Conservation (phyloP, 23 red algal genomes). For the Cyanidioschyzon merolae region DNA sequence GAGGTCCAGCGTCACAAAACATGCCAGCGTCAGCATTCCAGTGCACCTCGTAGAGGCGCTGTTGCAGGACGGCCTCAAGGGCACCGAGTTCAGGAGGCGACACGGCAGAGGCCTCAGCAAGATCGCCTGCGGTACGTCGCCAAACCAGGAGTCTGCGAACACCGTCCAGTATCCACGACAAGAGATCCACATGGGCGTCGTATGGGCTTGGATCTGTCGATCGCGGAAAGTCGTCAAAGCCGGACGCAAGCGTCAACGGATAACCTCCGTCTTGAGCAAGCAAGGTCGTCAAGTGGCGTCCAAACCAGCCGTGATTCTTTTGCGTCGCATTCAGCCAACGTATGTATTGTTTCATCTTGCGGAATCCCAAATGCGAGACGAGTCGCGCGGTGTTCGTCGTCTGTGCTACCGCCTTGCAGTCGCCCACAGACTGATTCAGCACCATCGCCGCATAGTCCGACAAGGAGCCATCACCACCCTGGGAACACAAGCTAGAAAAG, state of each 20-base stretch:
- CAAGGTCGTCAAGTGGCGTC: constrained; percentile 38
- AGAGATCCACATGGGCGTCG: constrained; percentile 78
- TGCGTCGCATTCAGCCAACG: constrained; percentile 34
- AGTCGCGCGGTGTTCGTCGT: not conserved
- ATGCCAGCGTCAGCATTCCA: not conserved
- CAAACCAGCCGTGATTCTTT: constrained; percentile 24
- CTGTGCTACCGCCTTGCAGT: not conserved
- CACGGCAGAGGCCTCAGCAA: not conserved
- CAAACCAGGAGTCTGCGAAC: not conserved
- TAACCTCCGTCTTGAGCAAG: constrained; percentile 38
- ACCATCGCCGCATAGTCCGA: not conserved
- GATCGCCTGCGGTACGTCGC: not conserved
- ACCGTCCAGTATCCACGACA: constrained; percentile 52
- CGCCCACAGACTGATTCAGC: not conserved
- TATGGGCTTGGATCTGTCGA: constrained; percentile 17
- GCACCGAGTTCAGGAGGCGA: not conserved
- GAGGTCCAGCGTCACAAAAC: not conserved
- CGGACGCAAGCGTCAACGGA: constrained; percentile 75
- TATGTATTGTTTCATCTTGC: constrained; percentile 17
- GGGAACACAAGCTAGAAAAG: not conserved
- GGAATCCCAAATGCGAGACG: not conserved
- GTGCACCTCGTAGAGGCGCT: not conserved
- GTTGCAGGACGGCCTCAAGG: not conserved
- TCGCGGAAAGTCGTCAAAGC: constrained; percentile 91
- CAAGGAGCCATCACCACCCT: not conserved